These are phyloP conservation scores for Aaosphaeria arxii DNA, from an alignment of 2,329 filamentous ascomycete genomes.

Conservation along the genomic window DNA sequence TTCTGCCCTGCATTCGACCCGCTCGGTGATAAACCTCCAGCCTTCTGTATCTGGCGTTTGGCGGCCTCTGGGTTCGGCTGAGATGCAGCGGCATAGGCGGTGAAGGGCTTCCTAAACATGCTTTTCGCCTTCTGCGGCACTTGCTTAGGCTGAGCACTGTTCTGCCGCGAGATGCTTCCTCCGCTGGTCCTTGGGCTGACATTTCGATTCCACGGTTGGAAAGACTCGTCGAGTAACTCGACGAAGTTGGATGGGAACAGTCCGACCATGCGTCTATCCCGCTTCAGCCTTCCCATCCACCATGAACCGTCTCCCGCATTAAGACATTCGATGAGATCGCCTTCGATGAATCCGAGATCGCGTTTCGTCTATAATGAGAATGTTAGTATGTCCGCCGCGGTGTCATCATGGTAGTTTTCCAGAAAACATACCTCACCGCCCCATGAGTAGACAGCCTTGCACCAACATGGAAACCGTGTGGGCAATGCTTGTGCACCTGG, in stretches of 20 bases:
- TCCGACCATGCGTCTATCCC: constrained; percentile 87
- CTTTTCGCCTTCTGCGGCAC: constrained; percentile 50
- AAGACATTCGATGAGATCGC: constrained; percentile 94
- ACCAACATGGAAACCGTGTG: constrained; percentile 84
- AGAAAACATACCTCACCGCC: constrained; percentile 64
- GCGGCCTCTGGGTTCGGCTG: constrained; percentile 42
- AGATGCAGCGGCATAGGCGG: constrained; percentile 53
- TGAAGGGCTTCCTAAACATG: constrained; percentile 62
- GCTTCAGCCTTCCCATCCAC: constrained; percentile 92
- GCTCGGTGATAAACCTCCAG: constrained; percentile 27
- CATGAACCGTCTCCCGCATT: constrained; percentile 97
- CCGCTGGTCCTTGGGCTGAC: constrained; percentile 44
- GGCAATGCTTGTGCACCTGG: constrained; percentile 56
- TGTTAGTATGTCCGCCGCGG: constrained; percentile 17
- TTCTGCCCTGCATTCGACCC: constrained; percentile 27
- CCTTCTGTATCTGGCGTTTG: constrained; percentile 32
- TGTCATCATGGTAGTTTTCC: background rate
- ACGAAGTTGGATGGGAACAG: constrained; percentile 98
- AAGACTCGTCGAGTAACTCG: constrained; percentile 79
- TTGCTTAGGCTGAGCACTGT: constrained; percentile 44
- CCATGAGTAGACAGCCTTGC: constrained; percentile 88
- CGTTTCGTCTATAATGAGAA: constrained; percentile 63
- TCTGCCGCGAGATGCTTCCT: constrained; percentile 50
- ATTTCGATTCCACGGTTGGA: constrained; percentile 69
- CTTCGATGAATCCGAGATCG: constrained; percentile 95